Base-by-base conservation (phyloP, 768 basidiomycete genomes). In the Gloeopeniophorella convolvens region DNA sequence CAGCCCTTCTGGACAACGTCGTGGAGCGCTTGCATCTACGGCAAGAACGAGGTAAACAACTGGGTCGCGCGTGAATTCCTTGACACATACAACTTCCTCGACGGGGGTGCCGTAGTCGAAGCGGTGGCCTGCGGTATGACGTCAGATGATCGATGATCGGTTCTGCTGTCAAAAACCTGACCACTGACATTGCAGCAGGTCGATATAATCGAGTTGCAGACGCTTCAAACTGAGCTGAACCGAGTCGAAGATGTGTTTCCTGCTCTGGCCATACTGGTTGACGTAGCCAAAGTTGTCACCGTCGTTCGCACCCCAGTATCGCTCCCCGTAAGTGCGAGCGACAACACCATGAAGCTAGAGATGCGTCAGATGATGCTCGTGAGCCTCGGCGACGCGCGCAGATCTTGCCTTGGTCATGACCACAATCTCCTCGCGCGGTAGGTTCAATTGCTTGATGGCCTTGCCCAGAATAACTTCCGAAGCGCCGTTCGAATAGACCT, bases 171-270 rank as follows among this genome's bases (percentile, higher is more conserved):
- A 32, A 24, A 9, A 24, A 26, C 7, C 16, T 31, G n/a, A 30
- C 23, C 15, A 40, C 50, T 42, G 41, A 72, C 83, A 83, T 67
- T 86, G 84, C 8, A 85, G 65, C 1, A 87, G 64, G 60, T 88
- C 86, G 56, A 89, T 71, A 52, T 86, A 87, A 43, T 88, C 85
- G 26, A 84, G 65, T 42, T 85, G 80, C 9, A 89, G 70, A 28
- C 85, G 71, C 57, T 82, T 65, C 46, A 88, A 63, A 44, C 77
- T 79, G 20, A 66, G 64, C 55, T 80, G 80, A 11, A 76, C 73
- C 11, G 75, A 66, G 31, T 77, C 80, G 55, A 83, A 83, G 61
- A 84, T 81, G 60, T 77, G 75, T 69, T 77, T 73, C 27, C 72
- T 64, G 44, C 58, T 65, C 3, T 66, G 56, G 3, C 70, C 70